These are phyloP conservation scores for Sporisorium sorghi DNA, from an alignment of 1,284 basidiomycete species.

Conservation along the genomic window DNA sequence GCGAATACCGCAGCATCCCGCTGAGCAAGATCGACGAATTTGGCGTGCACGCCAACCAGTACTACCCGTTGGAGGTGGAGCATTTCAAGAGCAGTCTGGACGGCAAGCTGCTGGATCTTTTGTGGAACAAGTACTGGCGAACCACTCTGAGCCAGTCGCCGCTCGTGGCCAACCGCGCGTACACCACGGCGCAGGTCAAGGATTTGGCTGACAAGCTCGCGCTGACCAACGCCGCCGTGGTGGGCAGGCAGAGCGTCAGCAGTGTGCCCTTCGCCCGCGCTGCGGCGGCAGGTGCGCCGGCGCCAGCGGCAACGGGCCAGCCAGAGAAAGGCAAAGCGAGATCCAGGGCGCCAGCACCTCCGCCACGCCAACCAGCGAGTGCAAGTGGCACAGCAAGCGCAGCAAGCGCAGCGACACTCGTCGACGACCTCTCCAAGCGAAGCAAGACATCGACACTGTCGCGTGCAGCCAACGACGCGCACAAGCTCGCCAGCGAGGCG, in stretches of 20 bases:
- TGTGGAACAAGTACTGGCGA: slow-evolving; percentile 99
- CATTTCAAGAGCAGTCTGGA: slow-evolving; percentile 93
- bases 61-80: slow-evolving; percentile 92
- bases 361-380: not conserved
- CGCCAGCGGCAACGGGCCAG: not conserved
- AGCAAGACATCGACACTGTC: slow-evolving; percentile 10
- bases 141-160: slow-evolving; percentile 92
- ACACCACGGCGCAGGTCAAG: slow-evolving; percentile 85
- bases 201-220: slow-evolving; percentile 88
- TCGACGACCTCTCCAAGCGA: slow-evolving; percentile 5
- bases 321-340: not conserved
- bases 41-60: slow-evolving; percentile 95
- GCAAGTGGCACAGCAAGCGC: not conserved
- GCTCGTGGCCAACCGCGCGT: slow-evolving; percentile 88
- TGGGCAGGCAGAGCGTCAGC: not conserved
- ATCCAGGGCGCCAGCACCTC: not conserved
- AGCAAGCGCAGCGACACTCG: not conserved
- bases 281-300: not conserved
- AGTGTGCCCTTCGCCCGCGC: slow-evolving; percentile 9
- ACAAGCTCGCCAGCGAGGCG: slow-evolving; percentile 85
- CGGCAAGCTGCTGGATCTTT: slow-evolving; percentile 82
- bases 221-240: slow-evolving; percentile 15
- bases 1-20: slow-evolving; percentile 88
- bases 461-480: slow-evolving; percentile 72
- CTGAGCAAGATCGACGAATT: slow-evolving; percentile 71